Base-by-base conservation (phyloP, 257 asterid genomes). In the Ajuga chamaepitys region DNA sequence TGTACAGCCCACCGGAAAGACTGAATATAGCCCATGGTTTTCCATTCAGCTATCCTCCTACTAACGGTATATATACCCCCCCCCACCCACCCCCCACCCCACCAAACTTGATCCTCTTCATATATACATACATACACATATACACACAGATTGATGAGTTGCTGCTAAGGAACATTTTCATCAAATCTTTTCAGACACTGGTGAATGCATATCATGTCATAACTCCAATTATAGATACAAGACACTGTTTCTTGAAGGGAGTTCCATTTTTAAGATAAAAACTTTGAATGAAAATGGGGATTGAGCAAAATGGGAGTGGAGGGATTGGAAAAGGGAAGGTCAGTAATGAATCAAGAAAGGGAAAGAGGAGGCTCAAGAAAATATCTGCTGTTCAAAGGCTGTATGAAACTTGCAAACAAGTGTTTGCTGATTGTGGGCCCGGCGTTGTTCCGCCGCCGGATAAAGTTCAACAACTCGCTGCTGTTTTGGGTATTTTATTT, bases 381-480 rank as follows among this genome's bases (percentile, higher is more conserved):
- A 3, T 52, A 12, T 42, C 79, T 1, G 72, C 75, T 32, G 90
- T 89, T 75, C 97, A 92, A 70, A 78, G 25, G 75, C 94, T 92
- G 0, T 89, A 89, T 58, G 86, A 87, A 0, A 82, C 88, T 65
- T 92, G 98, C 74, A 75, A 70, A 59, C 81, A 89, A 21, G 91
- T 84, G 4, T 92, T 89, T 78, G 94, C 84, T 4, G 89, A 81
- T 79, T 92, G 91, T 73, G 93, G 87, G 5, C 96, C 97, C 17
- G 95, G 83, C 70, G 70, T 89, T 71, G 88, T 92, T 24, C 98
- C 98, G 0, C 62, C 95, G 0, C 76, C 89, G 0, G 90, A 87
- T 1, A 85, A 89, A 55, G 75, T 92, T 0, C 83, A 83, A 40
- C 80, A 75, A 58, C 95, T 92, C 18, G 75, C 91, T 3, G 74